Percentiles rank a stretch among this genome's conserved stretches.
These are phyloP conservation scores for Lavandula angustifolia DNA, from an alignment of 257 asterid genomes.

Conservation along the genomic window DNA sequence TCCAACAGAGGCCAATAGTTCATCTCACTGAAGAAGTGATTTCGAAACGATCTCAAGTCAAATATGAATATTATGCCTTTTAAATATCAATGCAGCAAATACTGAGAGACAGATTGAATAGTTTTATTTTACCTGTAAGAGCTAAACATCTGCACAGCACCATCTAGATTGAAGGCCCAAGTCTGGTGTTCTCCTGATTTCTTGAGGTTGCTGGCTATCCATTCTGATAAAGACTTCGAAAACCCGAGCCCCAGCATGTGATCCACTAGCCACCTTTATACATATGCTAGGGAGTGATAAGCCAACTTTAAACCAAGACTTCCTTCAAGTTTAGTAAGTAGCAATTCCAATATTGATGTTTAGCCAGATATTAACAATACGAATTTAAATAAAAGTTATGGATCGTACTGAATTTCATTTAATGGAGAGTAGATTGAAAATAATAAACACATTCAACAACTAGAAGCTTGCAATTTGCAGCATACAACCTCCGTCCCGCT, in stretches of 20 bases:
- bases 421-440: conserved; percentile 1
- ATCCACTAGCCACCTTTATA: conserved; percentile 87
- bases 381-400: not conserved
- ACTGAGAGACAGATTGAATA: conserved; percentile 2
- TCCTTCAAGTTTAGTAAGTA: not conserved
- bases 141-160: conserved; percentile 82
- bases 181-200: conserved; percentile 64
- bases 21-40: conserved; percentile 53
- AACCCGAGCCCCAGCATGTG: conserved; percentile 79
- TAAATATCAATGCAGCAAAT: not conserved
- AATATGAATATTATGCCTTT: not conserved
- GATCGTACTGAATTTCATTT: not conserved
- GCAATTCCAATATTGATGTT: not conserved
- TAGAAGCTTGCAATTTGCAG: conserved; percentile 10
- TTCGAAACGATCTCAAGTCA: conserved; percentile 20
- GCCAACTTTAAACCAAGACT: conserved; percentile 18
- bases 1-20: conserved; percentile 75
- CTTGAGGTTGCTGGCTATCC: conserved; percentile 95
- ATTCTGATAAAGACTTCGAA: conserved; percentile 78
- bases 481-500: too few relatives aligned
- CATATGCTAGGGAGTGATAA: conserved; percentile 23
- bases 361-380: not conserved
- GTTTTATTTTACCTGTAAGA: conserved; percentile 77
- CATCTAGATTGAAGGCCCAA: conserved; percentile 90
- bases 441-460: conserved; percentile 14